Base-by-base conservation (phyloP, 2,329 filamentous ascomycete genomes). In the Trichophyton verrucosum region DNA sequence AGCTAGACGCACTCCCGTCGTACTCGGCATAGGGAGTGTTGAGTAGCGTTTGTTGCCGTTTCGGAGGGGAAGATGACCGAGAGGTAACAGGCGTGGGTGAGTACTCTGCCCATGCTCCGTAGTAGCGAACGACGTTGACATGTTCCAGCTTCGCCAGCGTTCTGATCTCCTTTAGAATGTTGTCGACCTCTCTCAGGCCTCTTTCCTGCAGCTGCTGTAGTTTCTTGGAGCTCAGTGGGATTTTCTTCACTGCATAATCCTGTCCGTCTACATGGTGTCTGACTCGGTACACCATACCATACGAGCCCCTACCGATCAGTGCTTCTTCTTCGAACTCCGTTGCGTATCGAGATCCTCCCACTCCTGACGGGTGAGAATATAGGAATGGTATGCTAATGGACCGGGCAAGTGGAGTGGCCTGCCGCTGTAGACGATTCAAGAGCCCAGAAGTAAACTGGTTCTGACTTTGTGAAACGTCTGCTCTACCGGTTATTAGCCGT, bases 231-330 rank as follows among this genome's bases (percentile, higher is more conserved):
- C 79, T 81, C 5, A 87, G 73, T 0, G 80, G 77, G 6, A 88
- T 84, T 63, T 85, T 83, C 68, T 88, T 88, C 57, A 88, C 77
- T 0, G 85, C 85, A 66, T 87, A 88, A 42, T 80, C 74, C 51
- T 80, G 78, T 5, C 80, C 78, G 67, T 88, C 85, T 4, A 87
- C 78, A 58, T 80, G 78, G 64, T 87, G 82, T 56, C 75, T 78
- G 9, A 80, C 84, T 64, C 81, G 81, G 67, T 80, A 87, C 1
- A 87, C 85, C 42, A 79, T 78, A 1, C 84, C 84, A 67, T 85
- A 87, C 0, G 84, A 85, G 13, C 85, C 85, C 68, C 80, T 84
- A 1, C 85, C 85, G 2, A 87, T 75, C 1, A 83, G 68, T 17
- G 75, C 77, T 11, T 85, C 68, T 64, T 84, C 79, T 20, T 76